These are phyloP conservation scores for Sarocladiaceae sp. DNA, from an alignment of 2,329 filamentous ascomycete genomes.

Conservation along the genomic window DNA sequence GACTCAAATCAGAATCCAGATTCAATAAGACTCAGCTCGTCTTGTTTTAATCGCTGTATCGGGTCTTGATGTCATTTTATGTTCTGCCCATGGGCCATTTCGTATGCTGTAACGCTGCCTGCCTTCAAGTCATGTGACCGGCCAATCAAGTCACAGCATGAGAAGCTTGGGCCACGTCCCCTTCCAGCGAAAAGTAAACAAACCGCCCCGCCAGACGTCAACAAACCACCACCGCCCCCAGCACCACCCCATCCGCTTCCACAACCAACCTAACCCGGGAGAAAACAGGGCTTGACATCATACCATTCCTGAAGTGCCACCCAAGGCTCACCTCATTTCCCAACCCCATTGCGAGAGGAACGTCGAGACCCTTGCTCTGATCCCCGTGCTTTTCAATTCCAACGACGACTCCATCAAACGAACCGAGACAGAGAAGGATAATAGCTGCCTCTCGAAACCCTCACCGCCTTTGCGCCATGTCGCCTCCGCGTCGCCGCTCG, in stretches of 20 bases:
- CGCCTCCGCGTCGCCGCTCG: conserved; percentile 37
- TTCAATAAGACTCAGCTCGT: too few species aligned
- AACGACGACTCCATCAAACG: conserved; percentile 1
- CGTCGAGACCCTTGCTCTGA: conserved; percentile 6
- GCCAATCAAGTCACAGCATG: too few species aligned
- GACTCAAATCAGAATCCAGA: too few species aligned
- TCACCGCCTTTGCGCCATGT: conserved; percentile 25
- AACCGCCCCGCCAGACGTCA: conserved; percentile 9
- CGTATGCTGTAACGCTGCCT: too few species aligned
- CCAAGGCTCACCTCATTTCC: conserved; percentile 9
- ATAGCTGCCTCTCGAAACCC: background rate
- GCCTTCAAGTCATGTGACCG: too few species aligned
- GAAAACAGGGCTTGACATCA: conserved; percentile 18
- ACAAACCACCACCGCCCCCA: background rate
- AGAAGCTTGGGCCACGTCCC: conserved; percentile 7
- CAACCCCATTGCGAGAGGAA: background rate
- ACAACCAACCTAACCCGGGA: background rate
- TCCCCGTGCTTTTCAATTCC: conserved; percentile 11
- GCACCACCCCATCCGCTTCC: background rate
- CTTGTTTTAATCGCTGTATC: too few species aligned
- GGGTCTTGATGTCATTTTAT: background rate
- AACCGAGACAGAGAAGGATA: background rate
- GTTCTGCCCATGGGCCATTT: background rate
- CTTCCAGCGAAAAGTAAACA: conserved; percentile 13
- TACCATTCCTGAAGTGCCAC: conserved; percentile 11